A percentile compares a stretch with the other conserved stretches of the same genome.
Evolutionary conservation across 2,329 filamentous ascomycete species (phyloP).

Genomic region (Zymoseptoria ardabiliae): DNA sequence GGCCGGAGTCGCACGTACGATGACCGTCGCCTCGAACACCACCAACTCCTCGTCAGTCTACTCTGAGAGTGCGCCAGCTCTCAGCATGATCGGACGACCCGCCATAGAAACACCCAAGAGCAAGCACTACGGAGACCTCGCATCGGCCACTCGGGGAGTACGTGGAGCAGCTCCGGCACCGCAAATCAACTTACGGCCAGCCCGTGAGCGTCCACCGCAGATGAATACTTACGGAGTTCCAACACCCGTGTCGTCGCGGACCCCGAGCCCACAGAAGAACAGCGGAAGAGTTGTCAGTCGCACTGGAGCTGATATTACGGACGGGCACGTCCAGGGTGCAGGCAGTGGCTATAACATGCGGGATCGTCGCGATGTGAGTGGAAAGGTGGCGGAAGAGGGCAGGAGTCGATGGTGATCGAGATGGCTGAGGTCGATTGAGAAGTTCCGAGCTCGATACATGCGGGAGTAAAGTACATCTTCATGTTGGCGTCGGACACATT

Average conservation of each 20-base stretch:
- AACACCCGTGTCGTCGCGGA: slow-evolving; percentile 11
- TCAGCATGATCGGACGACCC: slow-evolving; percentile 9
- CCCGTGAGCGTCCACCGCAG: not conserved
- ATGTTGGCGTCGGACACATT: not conserved
- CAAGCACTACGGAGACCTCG: slow-evolving; percentile 42
- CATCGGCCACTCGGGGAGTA: slow-evolving; percentile 35
- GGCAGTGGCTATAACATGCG: slow-evolving; percentile 25
- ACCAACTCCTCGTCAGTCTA: slow-evolving; percentile 28
- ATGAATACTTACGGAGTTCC: slow-evolving; percentile 9
- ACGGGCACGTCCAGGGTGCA: slow-evolving; percentile 24
- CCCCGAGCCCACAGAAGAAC: slow-evolving; percentile 16
- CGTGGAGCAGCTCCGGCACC: slow-evolving; percentile 16
- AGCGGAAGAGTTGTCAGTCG: slow-evolving; percentile 38
- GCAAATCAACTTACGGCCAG: not conserved
- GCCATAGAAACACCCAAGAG: slow-evolving; percentile 32
- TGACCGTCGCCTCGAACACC: slow-evolving; percentile 23
- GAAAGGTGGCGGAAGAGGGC: slow-evolving; percentile 67
- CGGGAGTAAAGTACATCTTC: too few species aligned
- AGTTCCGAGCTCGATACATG: too few species aligned
- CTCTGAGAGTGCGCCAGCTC: slow-evolving; percentile 26
- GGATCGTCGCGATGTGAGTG: slow-evolving; percentile 58
- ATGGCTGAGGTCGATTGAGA: too few species aligned
- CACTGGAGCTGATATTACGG: slow-evolving; percentile 40
- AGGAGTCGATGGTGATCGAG: slow-evolving; percentile 30
- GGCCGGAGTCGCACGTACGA: slow-evolving; percentile 24